Evolutionary conservation across 192 early-diverging fungal species (phyloP).

Genomic region (Coemansia sp.): DNA sequence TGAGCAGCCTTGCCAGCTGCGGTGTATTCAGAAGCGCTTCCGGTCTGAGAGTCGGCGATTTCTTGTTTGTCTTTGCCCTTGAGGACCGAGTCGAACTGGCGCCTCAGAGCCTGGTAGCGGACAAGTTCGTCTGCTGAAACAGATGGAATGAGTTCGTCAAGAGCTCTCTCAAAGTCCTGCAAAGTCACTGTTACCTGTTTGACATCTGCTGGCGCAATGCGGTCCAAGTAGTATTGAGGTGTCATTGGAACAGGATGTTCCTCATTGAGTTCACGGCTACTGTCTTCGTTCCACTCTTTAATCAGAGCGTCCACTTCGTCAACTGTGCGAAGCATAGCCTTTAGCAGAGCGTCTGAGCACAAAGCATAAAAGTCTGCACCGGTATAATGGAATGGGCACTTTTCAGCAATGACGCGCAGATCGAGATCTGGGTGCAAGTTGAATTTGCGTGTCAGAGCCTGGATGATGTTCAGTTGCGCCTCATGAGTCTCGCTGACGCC

Average conservation of each 20-base stretch:
- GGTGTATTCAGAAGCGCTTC: neutral
- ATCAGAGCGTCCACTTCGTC: conserved; percentile 63
- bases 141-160: conserved; percentile 83
- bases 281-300: conserved; percentile 33
- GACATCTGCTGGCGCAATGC: conserved; percentile 68
- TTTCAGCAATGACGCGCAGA: conserved; percentile 71
- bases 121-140: conserved; percentile 84
- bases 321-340: conserved; percentile 91
- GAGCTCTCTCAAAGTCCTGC: conserved; percentile 81
- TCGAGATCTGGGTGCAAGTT: conserved; percentile 77
- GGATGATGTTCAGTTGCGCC: conserved; percentile 81
- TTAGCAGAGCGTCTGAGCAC: conserved; percentile 95
- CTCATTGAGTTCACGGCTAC: conserved; percentile 22
- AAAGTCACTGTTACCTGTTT: conserved; percentile 78
- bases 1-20: neutral
- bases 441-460: conserved; percentile 96
- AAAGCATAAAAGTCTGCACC: conserved; percentile 99
- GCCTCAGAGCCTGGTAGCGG: conserved; percentile 79
- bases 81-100: conserved; percentile 71
- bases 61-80: conserved; percentile 23
- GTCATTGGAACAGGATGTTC: conserved; percentile 73
- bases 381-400: conserved; percentile 90
- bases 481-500: conserved; percentile 92
- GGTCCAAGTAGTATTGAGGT: conserved; percentile 88
- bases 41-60: neutral